Evolutionary conservation across 2,329 filamentous ascomycete genomes (phyloP).

Genomic region (Berkeleyomyces rouxiae): DNA sequence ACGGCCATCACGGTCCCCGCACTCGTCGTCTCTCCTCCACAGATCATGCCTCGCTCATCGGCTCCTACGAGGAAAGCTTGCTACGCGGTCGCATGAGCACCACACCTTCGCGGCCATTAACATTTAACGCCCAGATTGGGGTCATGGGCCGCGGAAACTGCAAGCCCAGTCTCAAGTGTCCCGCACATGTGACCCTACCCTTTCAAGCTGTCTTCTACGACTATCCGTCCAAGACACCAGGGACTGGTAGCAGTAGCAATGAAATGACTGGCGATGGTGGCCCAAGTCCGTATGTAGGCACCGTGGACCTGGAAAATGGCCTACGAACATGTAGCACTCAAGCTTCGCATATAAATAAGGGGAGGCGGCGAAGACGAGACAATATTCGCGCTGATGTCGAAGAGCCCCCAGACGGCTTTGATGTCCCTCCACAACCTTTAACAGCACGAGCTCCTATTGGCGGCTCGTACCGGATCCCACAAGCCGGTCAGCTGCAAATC

Average conservation of each 20-base stretch:
- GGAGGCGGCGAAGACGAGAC: constrained; percentile 20
- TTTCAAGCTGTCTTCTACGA: constrained; percentile 96
- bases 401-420: background rate
- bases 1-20: constrained; percentile 36
- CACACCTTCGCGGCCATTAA: constrained; percentile 75
- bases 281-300: constrained; percentile 88
- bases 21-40: constrained; percentile 47
- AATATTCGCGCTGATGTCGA: background rate
- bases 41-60: constrained; percentile 88
- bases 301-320: constrained; percentile 77
- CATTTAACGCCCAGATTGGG: constrained; percentile 90
- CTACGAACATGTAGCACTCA: constrained; percentile 26
- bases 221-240: constrained; percentile 36
- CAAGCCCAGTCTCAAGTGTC: constrained; percentile 69
- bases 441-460: constrained; percentile 47
- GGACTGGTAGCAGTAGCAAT: background rate
- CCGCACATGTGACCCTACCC: constrained; percentile 73
- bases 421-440: constrained; percentile 7
- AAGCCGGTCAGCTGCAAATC: constrained; percentile 87
- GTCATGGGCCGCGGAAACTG: constrained; percentile 81
- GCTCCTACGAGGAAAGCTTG: constrained; percentile 95
- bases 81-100: constrained; percentile 92
- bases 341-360: constrained; percentile 21
- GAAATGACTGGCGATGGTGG: constrained; percentile 45
- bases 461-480: constrained; percentile 84